Conservation (phyloP, 2,329 filamentous ascomycete species). For the Nakataea oryzae region DNA sequence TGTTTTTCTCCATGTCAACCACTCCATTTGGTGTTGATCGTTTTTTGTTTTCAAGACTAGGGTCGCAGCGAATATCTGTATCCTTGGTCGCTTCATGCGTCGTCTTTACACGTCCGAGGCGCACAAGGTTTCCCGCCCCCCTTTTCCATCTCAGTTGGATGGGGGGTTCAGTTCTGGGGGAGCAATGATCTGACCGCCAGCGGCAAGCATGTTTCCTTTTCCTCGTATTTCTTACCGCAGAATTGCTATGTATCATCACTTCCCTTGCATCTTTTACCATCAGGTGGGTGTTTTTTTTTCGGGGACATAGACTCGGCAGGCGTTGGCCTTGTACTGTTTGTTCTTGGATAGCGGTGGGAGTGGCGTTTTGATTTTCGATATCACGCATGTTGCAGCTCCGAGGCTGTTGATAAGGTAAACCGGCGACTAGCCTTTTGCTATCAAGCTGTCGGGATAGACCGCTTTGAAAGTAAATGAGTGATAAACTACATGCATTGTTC, state of each 20-base stretch:
- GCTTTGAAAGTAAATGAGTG: too few species aligned
- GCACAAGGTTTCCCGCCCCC: background rate
- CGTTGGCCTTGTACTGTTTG: background rate
- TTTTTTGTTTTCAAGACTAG: background rate
- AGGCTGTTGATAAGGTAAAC: too few species aligned
- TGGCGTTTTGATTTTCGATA: too few species aligned
- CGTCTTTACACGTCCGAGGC: background rate
- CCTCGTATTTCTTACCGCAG: background rate
- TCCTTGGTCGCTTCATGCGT: background rate
- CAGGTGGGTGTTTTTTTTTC: too few species aligned
- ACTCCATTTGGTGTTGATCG: background rate
- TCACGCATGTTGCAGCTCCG: too few species aligned
- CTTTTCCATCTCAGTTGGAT: background rate
- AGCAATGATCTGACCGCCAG: too few species aligned
- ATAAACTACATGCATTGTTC: too few species aligned
- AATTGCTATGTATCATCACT: background rate
- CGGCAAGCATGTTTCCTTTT: background rate
- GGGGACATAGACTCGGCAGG: too few species aligned
- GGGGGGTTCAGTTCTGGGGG: too few species aligned
- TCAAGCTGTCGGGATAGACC: too few species aligned
- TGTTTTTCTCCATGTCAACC: background rate
- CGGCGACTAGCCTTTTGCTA: too few species aligned
- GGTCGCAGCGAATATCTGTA: background rate
- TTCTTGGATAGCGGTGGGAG: background rate
- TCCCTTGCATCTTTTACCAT: background rate